Percentiles rank a stretch among this genome's conserved stretches.
These are phyloP conservation scores for Suillus variegatus DNA, from an alignment of 768 basidiomycete species.

Conservation along the genomic window DNA sequence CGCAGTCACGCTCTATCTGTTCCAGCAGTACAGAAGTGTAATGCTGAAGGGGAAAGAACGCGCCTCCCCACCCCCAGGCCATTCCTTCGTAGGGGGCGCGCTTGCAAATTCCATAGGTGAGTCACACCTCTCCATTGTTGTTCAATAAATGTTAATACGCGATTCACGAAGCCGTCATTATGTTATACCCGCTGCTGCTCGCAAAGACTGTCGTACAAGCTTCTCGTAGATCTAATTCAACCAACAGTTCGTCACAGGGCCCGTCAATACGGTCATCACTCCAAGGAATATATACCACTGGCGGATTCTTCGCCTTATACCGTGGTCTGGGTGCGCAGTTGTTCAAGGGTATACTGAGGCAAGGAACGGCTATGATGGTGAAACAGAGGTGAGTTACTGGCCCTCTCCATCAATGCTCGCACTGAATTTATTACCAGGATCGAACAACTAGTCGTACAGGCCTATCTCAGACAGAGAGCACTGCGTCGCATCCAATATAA, in stretches of 20 bases:
- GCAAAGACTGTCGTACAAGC: slow-evolving; percentile 57
- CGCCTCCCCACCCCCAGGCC: slow-evolving; percentile 38
- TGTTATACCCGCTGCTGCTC: slow-evolving; percentile 60
- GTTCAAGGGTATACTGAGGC: slow-evolving; percentile 54
- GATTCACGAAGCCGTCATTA: slow-evolving; percentile 35
- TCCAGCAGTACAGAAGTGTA: slow-evolving; percentile 50
- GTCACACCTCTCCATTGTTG: background rate
- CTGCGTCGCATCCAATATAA: slow-evolving; percentile 2
- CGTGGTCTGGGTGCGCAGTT: slow-evolving; percentile 54
- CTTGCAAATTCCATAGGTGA: slow-evolving; percentile 52
- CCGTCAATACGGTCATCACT: slow-evolving; percentile 16
- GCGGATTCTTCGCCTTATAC: slow-evolving; percentile 46
- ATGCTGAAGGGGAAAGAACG: slow-evolving; percentile 25
- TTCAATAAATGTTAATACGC: background rate
- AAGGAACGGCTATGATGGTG: slow-evolving; percentile 59
- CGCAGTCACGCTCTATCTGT: slow-evolving; percentile 55
- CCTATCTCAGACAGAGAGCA: slow-evolving; percentile 15
- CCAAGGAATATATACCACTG: slow-evolving; percentile 14
- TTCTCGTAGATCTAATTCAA: slow-evolving; percentile 27
- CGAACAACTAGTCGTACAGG: slow-evolving; percentile 18
- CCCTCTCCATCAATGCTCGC: background rate
- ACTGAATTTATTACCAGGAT: slow-evolving; percentile 11
- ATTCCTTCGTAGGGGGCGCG: slow-evolving; percentile 60
- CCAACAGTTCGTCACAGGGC: slow-evolving; percentile 15
- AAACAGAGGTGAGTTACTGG: slow-evolving; percentile 48